A percentile compares a stretch with the other conserved stretches of the same genome.
phyloP scores from a whole-genome alignment of 768 basidiomycete species.

The Chalciporus chontae region DNA sequence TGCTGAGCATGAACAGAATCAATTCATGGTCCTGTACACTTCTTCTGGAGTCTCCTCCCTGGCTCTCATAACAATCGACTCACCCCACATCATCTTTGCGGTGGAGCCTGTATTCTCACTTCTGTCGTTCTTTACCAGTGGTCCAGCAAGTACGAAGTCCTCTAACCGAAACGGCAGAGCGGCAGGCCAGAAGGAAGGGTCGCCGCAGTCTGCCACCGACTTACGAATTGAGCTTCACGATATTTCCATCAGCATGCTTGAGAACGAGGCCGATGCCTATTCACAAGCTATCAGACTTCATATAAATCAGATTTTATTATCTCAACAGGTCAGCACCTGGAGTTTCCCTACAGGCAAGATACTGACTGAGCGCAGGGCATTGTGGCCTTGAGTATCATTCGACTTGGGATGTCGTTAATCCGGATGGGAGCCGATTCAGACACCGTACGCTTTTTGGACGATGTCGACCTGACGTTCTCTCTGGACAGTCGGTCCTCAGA shows the following conservation, averaged over 20 bases:
- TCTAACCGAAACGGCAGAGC: slow-evolving; percentile 12
- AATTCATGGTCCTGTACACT: slow-evolving; percentile 91
- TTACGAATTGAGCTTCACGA: slow-evolving; percentile 89
- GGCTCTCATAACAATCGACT: slow-evolving; percentile 86
- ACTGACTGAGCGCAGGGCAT: slow-evolving; percentile 55
- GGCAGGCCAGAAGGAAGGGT: slow-evolving; percentile 11
- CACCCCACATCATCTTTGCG: slow-evolving; percentile 88
- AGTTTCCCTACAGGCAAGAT: background rate
- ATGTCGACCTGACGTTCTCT: slow-evolving; percentile 83
- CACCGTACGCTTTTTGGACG: slow-evolving; percentile 88
- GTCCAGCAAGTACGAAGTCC: slow-evolving; percentile 34
- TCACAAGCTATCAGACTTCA: slow-evolving; percentile 84
- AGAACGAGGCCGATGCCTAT: slow-evolving; percentile 72
- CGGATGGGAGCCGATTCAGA: slow-evolving; percentile 83
- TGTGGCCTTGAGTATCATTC: slow-evolving; percentile 72
- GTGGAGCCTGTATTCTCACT: slow-evolving; percentile 88
- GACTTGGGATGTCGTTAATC: slow-evolving; percentile 90
- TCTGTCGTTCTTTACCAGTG: slow-evolving; percentile 76
- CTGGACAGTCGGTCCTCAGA: slow-evolving; percentile 76
- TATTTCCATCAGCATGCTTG: slow-evolving; percentile 83
- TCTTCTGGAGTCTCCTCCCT: slow-evolving; percentile 63
- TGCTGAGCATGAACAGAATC: slow-evolving; percentile 81
- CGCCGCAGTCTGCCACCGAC: slow-evolving; percentile 35
- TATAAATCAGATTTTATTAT: slow-evolving; percentile 81
- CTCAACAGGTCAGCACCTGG: slow-evolving; percentile 74